Conservation (phyloP, 2,329 filamentous ascomycete genomes). For the Botrytis galanthina region DNA sequence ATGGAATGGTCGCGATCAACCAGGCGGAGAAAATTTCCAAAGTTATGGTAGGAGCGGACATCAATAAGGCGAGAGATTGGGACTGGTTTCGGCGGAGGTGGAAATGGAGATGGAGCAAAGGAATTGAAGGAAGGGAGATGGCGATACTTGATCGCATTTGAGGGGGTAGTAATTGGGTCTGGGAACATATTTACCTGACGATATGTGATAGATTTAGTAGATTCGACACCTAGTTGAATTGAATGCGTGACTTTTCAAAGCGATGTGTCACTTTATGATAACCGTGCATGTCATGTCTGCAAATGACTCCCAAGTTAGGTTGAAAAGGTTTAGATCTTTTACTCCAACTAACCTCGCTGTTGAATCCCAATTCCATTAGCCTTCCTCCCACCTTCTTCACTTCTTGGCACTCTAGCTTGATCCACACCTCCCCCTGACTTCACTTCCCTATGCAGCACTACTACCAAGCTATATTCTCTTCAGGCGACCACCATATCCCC, state of each 20-base stretch:
- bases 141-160: background rate
- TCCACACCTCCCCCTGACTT: too few species aligned
- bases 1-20: too few species aligned
- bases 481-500: background rate
- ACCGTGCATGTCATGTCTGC: background rate
- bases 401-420: background rate
- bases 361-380: background rate
- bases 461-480: fast-evolving
- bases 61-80: background rate
- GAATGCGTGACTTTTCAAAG: background rate
- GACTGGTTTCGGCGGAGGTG: too few species aligned
- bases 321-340: background rate
- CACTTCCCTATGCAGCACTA: fast-evolving
- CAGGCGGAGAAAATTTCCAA: too few species aligned
- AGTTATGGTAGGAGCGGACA: too few species aligned
- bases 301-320: background rate
- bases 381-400: background rate
- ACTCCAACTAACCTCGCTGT: background rate
- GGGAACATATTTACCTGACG: background rate
- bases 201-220: background rate
- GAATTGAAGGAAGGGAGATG: too few species aligned
- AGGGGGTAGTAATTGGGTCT: background rate
- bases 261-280: background rate
- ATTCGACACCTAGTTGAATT: background rate
- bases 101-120: background rate